phyloP scores from a whole-genome alignment of 129 eudicot species.

The Rutidosis leptorrhynchoides region DNA sequence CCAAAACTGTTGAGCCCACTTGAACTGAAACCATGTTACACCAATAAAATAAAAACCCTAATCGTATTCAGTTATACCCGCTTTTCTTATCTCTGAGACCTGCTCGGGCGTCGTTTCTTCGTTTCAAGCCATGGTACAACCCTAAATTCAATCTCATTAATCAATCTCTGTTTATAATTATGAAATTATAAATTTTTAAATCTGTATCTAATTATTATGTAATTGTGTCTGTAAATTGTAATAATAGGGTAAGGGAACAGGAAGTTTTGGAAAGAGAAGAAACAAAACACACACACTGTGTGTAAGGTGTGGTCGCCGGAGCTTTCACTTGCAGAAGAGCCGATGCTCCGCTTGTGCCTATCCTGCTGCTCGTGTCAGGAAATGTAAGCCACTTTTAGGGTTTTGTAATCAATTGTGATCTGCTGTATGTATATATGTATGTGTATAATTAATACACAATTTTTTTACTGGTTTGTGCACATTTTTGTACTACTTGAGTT shows the following conservation, averaged over 20 bases:
- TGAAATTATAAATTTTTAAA: too few relatives aligned
- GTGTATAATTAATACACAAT: neutral
- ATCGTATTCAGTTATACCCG: neutral
- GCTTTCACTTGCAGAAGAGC: slow-evolving; percentile 48
- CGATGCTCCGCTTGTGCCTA: slow-evolving; percentile 50
- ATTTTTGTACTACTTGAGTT: too few relatives aligned
- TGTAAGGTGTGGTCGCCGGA: slow-evolving; percentile 49
- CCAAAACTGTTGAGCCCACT: neutral
- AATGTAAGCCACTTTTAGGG: slow-evolving; percentile 32
- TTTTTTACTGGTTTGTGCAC: neutral
- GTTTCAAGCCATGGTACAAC: slow-evolving; percentile 29
- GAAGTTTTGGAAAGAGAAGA: slow-evolving; percentile 57
- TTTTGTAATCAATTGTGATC: too few relatives aligned
- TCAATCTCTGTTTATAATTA: neutral
- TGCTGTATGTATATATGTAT: neutral
- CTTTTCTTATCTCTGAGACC: slow-evolving; percentile 22
- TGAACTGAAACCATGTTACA: slow-evolving; percentile 22
- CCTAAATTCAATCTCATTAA: neutral
- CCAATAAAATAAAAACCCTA: slow-evolving; percentile 20
- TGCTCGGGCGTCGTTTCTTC: slow-evolving; percentile 24
- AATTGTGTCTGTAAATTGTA: neutral
- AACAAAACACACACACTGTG: slow-evolving; percentile 57
- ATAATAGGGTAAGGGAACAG: slow-evolving; percentile 51
- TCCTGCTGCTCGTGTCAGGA: slow-evolving; percentile 54
- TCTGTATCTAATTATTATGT: neutral